phyloP scores from a whole-genome alignment of 2,329 filamentous ascomycete genomes.

The Penicillium freii region DNA sequence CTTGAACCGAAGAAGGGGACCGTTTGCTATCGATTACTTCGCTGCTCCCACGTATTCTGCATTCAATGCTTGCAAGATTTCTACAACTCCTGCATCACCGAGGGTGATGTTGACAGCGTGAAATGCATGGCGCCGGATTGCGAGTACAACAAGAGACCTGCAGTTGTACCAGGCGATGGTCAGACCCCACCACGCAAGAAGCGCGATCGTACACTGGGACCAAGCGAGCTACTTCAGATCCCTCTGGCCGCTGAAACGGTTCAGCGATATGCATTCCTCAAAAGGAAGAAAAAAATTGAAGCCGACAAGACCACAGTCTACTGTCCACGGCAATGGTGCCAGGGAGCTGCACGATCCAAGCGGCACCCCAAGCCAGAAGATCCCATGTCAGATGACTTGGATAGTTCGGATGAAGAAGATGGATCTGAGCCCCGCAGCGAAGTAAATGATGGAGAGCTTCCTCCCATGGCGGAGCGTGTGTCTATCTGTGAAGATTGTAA shows the following conservation, averaged over 20 bases:
- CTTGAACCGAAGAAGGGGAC: conserved; percentile 87
- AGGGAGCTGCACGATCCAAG: conserved; percentile 77
- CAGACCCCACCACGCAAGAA: conserved; percentile 53
- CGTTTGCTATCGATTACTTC: conserved; percentile 74
- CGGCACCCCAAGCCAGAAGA: conserved; percentile 70
- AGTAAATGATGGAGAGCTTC: conserved; percentile 40
- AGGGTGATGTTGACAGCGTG: conserved; percentile 76
- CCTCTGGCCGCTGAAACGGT: conserved; percentile 69
- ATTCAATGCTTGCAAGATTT: conserved; percentile 82
- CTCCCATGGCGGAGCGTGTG: conserved; percentile 63
- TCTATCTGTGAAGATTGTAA: conserved; percentile 84
- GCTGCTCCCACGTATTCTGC: conserved; percentile 91
- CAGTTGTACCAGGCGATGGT: conserved; percentile 15
- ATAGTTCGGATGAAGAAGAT: conserved; percentile 53
- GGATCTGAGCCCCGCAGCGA: conserved; percentile 35
- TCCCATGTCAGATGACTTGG: conserved; percentile 54
- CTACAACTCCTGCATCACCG: conserved; percentile 81
- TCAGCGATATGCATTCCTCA: conserved; percentile 81
- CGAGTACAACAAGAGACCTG: conserved; percentile 58
- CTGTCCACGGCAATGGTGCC: conserved; percentile 89
- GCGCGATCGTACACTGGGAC: conserved; percentile 67
- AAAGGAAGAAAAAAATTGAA: conserved; percentile 89
- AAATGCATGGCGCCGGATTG: conserved; percentile 79
- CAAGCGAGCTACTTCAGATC: conserved; percentile 79
- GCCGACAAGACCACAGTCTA: conserved; percentile 89